A percentile compares a stretch with the other conserved stretches of the same genome.
These are phyloP conservation scores for Pythium insidiosum DNA, from an alignment of 352 stramenopile genomes.

Conservation along the genomic window DNA sequence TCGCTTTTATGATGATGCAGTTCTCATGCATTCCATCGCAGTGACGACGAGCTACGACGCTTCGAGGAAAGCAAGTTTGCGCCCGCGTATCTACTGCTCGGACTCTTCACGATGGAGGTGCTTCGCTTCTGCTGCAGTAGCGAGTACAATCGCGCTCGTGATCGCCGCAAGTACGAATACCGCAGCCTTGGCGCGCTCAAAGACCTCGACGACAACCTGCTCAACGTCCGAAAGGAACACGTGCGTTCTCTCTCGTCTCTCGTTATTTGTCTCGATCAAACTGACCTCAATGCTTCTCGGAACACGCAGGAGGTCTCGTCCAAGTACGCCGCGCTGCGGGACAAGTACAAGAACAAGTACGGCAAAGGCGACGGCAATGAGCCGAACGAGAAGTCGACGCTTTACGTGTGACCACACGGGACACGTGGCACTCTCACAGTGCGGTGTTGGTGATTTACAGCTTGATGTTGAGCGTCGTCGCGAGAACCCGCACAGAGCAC, in stretches of 20 bases:
- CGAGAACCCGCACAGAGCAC: slow-evolving; percentile 27
- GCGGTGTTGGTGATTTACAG: no score
- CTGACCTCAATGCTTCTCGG: not conserved
- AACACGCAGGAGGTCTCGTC: slow-evolving; percentile 45
- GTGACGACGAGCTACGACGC: slow-evolving; percentile 39
- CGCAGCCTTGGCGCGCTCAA: slow-evolving; percentile 39
- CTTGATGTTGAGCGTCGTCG: slow-evolving; percentile 28
- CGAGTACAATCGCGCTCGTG: slow-evolving; percentile 31
- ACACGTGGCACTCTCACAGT: no score
- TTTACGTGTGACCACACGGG: slow-evolving; percentile 30
- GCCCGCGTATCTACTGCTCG: slow-evolving; percentile 52
- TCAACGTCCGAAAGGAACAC: slow-evolving; percentile 61
- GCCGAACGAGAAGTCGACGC: slow-evolving; percentile 4
- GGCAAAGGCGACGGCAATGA: no score
- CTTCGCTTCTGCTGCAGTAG: slow-evolving; percentile 65
- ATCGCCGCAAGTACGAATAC: slow-evolving; percentile 52
- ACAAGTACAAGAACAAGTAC: slow-evolving; percentile 81
- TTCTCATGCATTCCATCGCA: no score
- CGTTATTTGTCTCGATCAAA: no score
- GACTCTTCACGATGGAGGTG: slow-evolving; percentile 58
- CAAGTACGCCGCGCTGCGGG: slow-evolving; percentile 65
- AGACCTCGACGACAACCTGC: slow-evolving; percentile 62
- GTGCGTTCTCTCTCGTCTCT: no score
- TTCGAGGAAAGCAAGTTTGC: slow-evolving; percentile 65
- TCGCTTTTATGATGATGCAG: no score